Evolutionary conservation across 129 eudicot genomes (phyloP).

Genomic region (Chrysanthemum lavandulifolium): DNA sequence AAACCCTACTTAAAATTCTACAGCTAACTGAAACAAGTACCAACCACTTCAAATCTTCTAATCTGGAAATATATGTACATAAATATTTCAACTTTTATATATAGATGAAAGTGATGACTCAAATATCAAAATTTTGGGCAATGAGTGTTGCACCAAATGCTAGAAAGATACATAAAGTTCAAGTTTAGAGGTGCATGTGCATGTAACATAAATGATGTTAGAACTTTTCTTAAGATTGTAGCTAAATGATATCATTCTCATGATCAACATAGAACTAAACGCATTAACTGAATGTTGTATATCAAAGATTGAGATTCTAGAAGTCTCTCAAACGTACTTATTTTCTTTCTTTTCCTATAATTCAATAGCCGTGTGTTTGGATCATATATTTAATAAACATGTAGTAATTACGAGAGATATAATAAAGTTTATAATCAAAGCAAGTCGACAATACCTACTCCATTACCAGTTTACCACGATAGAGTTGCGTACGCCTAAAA

Average conservation of each 20-base stretch:
- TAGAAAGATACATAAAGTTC: slow-evolving; percentile 9
- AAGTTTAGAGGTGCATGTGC: slow-evolving; percentile 14
- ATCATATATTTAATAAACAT: too few relatives aligned
- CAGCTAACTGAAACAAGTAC: too few relatives aligned
- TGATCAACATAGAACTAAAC: too few relatives aligned
- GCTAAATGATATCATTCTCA: too few relatives aligned
- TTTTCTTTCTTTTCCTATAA: too few relatives aligned
- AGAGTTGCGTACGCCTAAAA: too few relatives aligned
- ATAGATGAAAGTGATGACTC: slow-evolving; percentile 8
- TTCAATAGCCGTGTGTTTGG: too few relatives aligned
- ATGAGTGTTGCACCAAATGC: slow-evolving; percentile 17
- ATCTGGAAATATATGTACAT: neutral
- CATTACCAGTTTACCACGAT: too few relatives aligned
- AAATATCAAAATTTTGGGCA: slow-evolving; percentile 17
- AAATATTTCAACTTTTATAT: neutral
- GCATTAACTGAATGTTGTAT: neutral
- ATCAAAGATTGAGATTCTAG: neutral
- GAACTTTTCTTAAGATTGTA: slow-evolving; percentile 16
- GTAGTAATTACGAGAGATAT: too few relatives aligned
- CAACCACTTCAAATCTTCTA: neutral
- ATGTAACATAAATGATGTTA: slow-evolving; percentile 17
- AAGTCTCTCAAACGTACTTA: neutral
- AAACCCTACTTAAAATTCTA: too few relatives aligned
- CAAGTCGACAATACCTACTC: too few relatives aligned
- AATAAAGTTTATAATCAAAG: too few relatives aligned